phyloP scores from a whole-genome alignment of 352 stramenopile species.

The Phytophthora syringae region DNA sequence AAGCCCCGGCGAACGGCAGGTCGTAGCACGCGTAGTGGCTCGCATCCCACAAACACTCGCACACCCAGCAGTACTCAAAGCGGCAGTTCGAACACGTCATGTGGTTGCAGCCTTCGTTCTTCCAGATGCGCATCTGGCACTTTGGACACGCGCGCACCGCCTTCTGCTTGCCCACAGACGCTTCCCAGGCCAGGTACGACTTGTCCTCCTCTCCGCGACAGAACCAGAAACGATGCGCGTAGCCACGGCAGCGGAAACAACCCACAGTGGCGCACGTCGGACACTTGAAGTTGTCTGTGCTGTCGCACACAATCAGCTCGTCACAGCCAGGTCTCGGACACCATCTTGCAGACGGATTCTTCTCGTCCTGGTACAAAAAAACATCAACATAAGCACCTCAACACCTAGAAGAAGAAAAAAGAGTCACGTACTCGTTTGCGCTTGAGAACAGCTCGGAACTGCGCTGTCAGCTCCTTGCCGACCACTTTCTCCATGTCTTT shows the following conservation, averaged over 20 bases:
- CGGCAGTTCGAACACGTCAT: too few relatives aligned
- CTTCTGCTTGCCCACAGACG: constrained; percentile 55
- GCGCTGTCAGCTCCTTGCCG: constrained; percentile 26
- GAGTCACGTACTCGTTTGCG: constrained; percentile 54
- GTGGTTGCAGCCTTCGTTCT: constrained; percentile 44
- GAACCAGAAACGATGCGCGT: constrained; percentile 69
- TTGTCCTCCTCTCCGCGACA: constrained; percentile 50
- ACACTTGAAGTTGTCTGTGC: constrained; percentile 59
- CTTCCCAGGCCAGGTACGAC: constrained; percentile 68
- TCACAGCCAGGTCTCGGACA: constrained; percentile 64
- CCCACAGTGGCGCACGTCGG: constrained; percentile 57
- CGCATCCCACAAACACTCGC: constrained; percentile 55
- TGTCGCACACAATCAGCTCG: constrained; percentile 70
- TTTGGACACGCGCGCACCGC: constrained; percentile 64
- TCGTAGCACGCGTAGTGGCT: constrained; percentile 81
- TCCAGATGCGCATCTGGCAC: constrained; percentile 80
- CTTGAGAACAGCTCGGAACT: constrained; percentile 48
- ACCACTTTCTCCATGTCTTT: constrained; percentile 46
- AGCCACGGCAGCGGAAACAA: constrained; percentile 67
- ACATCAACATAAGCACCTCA: background rate
- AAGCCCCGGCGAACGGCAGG: constrained; percentile 49
- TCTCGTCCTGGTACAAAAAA: constrained; percentile 58
- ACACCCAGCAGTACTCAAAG: constrained; percentile 70
- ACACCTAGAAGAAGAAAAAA: too few relatives aligned
- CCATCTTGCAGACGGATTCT: constrained; percentile 77